Evolutionary conservation across 2,329 filamentous ascomycete species (phyloP), one percentile per base, ranked within the genome.

Genomic region (Pseudopithomyces maydicus): DNA sequence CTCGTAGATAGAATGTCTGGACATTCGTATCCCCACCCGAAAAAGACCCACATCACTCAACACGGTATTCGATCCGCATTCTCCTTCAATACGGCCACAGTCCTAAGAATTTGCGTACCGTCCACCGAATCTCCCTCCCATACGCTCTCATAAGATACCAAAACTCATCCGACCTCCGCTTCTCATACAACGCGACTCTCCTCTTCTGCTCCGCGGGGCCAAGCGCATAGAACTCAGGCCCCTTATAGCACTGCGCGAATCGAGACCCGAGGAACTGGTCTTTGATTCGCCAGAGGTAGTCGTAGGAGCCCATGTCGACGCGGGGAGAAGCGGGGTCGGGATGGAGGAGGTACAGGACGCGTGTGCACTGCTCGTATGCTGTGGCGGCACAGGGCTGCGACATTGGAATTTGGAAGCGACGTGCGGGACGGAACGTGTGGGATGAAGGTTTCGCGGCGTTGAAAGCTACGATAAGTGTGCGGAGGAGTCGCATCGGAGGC

Each of bases 221-320:
- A 5, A 51, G 48, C n/a, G 38, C 26, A 19, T 33, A 42, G 38
- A 42, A 51, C 14, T 51, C 48, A 1, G 38, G 36, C 4, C 48
- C 48, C 2, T 20, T 14, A 23, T 51, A 51, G 38, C 48, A 51
- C 11, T 42, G 19, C 11, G 35, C 6, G 48, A 51, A 51, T n/a
- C 38, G 48, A 6, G 48, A 38, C 23, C 48, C 38, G 8, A 51
- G 38, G 6, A 26, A 51, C 23, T 51, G 23, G 36, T 43, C 48
- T 43, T 51, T 51, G 48, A 51, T 35, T 22, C 48, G 48, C 48
- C 48, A 51, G 48, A 51, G 48, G 17, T 51, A 51, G 38, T 32
- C 48, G 48, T 51, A 17, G 36, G 48, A 42, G 23, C 48, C 48
- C 8, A 51, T 51, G 38, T 51, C 48, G 8, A 43, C 6, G 35